Evolutionary conservation across 2,329 filamentous ascomycete species (phyloP), one percentile per base, ranked within the genome.

Genomic region (Fusarium bactridioides): DNA sequence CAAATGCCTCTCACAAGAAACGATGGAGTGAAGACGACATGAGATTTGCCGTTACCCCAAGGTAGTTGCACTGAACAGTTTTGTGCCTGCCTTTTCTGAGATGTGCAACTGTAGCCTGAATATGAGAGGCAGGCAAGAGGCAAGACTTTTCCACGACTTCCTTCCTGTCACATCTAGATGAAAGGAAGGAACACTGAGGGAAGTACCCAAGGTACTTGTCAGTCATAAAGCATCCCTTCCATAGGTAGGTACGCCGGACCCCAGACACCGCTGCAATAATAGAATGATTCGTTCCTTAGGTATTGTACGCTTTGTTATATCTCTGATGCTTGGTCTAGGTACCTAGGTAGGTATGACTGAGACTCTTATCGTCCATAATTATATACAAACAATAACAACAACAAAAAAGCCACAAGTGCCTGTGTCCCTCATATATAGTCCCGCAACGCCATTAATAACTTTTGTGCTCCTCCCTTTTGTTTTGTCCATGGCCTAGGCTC

Each of bases 391-490:
- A 45, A 53, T 50, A 60, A 55, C 47, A 61, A 55, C 47, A 61
- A 44, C 51, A 40, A 27, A 60, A 55, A 66, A 45, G 47, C 47
- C 45, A 21, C 18, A 60, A 61, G 33, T 45, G 57, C 57, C 47
- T 38, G 35, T 60, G 48, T 15, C 48, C 43, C 47, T 57, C 47
- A 53, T 60, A 51, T 45, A 63, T 67, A 68, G 61, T 53, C 63
- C 61, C 64, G 31, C 23, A 74, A 72, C 48, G 66, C 63, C 61
- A 57, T 67, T 59, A 44, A 35, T 64, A 33, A 67, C 55, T 74
- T 77, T 76, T 73, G 47, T 33, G 53, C 33, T 41, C 31, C 40
- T 35, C 60, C 55, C 41, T 60, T 60, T 29, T 38, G 43, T 50
- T 63, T n/a, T 54, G 21, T 40, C 45, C 53, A 37, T 50, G 40